A percentile compares a stretch with the other conserved stretches of the same genome.
Evolutionary conservation across 2,329 filamentous ascomycete genomes (phyloP).

Genomic region (Phaeosphaeriaceae sp.): DNA sequence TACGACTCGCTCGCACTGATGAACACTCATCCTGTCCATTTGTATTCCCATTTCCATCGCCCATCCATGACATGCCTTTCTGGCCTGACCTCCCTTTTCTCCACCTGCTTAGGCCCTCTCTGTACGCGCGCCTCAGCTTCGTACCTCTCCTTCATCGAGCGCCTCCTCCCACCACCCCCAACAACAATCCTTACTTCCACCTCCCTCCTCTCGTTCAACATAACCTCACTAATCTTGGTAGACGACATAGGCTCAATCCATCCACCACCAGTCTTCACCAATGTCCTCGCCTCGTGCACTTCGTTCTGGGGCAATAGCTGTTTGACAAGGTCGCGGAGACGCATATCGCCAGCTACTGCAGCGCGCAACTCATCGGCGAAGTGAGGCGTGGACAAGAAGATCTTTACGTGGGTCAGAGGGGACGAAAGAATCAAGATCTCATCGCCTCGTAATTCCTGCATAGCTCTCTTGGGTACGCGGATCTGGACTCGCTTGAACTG

Average conservation of each 20-base stretch:
- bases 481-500: background rate
- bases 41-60: constrained; percentile 11
- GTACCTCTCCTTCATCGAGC: too few relatives aligned
- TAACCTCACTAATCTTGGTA: constrained; percentile 9
- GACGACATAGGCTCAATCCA: constrained; percentile 12
- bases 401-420: constrained; percentile 4
- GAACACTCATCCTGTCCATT: constrained; percentile 14
- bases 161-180: background rate
- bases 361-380: background rate
- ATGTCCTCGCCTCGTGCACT: background rate
- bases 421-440: constrained; percentile 15
- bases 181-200: constrained; percentile 13
- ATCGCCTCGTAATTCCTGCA: background rate
- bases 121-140: too few relatives aligned
- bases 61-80: constrained; percentile 8
- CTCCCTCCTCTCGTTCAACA: constrained; percentile 9
- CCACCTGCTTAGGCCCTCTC: background rate
- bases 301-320: constrained; percentile 11
- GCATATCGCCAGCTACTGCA: constrained; percentile 17
- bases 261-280: constrained; percentile 13
- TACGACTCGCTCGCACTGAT: background rate
- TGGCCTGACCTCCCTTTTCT: background rate
- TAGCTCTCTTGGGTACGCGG: background rate
- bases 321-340: constrained; percentile 13
- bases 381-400: constrained; percentile 3